Evolutionary conservation across 805 yeast species (phyloP).

Genomic region (Saturnispora dispora): DNA sequence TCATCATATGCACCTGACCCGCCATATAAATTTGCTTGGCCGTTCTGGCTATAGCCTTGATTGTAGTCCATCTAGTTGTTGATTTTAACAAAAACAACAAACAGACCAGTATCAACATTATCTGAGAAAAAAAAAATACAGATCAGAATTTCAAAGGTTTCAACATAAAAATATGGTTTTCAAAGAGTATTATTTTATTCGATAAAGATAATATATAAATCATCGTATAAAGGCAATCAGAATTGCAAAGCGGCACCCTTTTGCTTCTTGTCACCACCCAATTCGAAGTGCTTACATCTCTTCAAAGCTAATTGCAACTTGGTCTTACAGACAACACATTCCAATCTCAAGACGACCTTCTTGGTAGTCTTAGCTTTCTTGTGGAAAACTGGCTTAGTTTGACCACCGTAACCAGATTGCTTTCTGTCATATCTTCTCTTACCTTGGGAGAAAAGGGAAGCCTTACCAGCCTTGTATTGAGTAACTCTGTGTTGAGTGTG

Average conservation of each 20-base stretch:
- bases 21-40: background rate
- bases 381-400: constrained; percentile 99
- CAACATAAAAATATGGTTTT: background rate
- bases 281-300: constrained; percentile 99
- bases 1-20: background rate
- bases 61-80: background rate
- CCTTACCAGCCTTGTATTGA: constrained; percentile 99
- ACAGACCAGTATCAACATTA: background rate
- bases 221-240: constrained; percentile 37
- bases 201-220: constrained; percentile 1
- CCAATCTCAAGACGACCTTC: constrained; percentile 98
- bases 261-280: constrained; percentile 99
- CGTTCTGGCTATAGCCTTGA: background rate
- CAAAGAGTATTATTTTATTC: background rate
- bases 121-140: background rate
- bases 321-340: constrained; percentile 98
- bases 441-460: constrained; percentile 99
- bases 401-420: constrained; percentile 99
- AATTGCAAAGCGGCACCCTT: constrained; percentile 99
- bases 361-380: constrained; percentile 99
- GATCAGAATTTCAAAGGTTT: background rate
- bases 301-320: constrained; percentile 95
- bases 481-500: constrained; percentile 99
- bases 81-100: background rate
- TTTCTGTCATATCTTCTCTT: constrained; percentile 99